Percentiles rank a stretch among this genome's conserved stretches.
Evolutionary conservation across 1,284 basidiomycete species (phyloP).

Genomic region (Ganoderma meredithae): DNA sequence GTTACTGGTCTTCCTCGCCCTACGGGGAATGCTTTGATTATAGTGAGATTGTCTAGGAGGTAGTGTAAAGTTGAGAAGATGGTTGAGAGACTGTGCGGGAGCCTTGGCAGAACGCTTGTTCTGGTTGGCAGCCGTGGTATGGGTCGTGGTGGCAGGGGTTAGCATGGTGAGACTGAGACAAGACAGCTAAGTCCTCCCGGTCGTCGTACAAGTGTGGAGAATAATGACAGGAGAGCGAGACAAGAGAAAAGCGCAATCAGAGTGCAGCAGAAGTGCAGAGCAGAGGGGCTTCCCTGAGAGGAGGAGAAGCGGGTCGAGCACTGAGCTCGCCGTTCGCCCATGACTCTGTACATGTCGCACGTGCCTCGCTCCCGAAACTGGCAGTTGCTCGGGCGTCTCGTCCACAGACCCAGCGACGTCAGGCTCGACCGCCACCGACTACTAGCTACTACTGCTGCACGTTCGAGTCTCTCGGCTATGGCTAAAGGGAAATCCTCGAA

Average conservation of each 20-base stretch:
- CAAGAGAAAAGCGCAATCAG: conserved; percentile 3
- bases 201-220: conserved; percentile 22
- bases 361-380: conserved; percentile 37
- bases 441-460: not conserved
- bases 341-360: conserved; percentile 42
- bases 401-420: conserved; percentile 14
- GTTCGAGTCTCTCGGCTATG: conserved; percentile 52
- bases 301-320: conserved; percentile 37
- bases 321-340: conserved; percentile 27
- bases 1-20: conserved; percentile 71
- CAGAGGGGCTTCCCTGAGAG: conserved; percentile 36
- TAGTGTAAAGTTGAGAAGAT: conserved; percentile 86
- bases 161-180: conserved; percentile 41
- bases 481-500: conserved; percentile 84
- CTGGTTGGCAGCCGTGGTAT: conserved; percentile 43
- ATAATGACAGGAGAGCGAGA: not conserved
- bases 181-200: conserved; percentile 41
- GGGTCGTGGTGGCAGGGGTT: conserved; percentile 35
- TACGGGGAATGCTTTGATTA: conserved; percentile 65
- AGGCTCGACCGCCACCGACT: not conserved
- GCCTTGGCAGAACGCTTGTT: conserved; percentile 67
- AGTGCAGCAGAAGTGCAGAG: conserved; percentile 17
- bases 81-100: conserved; percentile 69
- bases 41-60: conserved; percentile 77
- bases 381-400: conserved; percentile 3